A percentile compares a stretch with the other conserved stretches of the same genome.
Evolutionary conservation across 805 yeast genomes (phyloP).

Genomic region (Candida andamanensis): DNA sequence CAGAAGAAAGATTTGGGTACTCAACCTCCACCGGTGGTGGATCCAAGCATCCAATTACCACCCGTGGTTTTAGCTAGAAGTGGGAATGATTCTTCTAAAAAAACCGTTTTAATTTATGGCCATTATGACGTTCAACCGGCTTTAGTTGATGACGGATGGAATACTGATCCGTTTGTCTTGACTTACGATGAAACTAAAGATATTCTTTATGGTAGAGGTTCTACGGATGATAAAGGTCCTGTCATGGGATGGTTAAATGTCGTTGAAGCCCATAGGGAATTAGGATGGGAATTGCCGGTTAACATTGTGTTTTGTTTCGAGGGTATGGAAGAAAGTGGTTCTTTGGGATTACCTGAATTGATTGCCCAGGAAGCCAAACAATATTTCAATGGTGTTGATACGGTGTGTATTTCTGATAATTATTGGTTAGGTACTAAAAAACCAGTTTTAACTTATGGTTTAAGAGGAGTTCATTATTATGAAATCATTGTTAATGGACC

Average conservation of each 20-base stretch:
- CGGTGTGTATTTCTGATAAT: constrained; percentile 94
- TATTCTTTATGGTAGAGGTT: constrained; percentile 84
- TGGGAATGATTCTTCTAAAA: constrained; percentile 78
- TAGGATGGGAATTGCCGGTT: constrained; percentile 87
- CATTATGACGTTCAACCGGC: constrained; percentile 99
- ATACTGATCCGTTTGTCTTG: constrained; percentile 81
- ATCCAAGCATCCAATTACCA: constrained; percentile 68
- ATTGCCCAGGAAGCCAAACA: constrained; percentile 71
- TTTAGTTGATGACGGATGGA: constrained; percentile 87
- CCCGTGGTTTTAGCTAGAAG: constrained; percentile 90
- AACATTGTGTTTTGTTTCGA: constrained; percentile 90
- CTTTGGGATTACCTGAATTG: constrained; percentile 81
- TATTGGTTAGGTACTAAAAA: constrained; percentile 98
- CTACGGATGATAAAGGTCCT: constrained; percentile 98
- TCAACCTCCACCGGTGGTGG: constrained; percentile 87
- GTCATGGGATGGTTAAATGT: constrained; percentile 95
- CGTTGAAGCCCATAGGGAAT: constrained; percentile 81
- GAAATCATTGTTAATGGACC: constrained; percentile 83
- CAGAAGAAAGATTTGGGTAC: constrained; percentile 77
- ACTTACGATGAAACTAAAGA: constrained; percentile 55
- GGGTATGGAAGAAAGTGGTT: constrained; percentile 99
- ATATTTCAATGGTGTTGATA: constrained; percentile 85
- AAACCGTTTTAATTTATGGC: constrained; percentile 88
- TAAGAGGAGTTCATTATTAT: constrained; percentile 95
- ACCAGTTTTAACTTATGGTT: constrained; percentile 95